Evolutionary conservation across 2,329 filamentous ascomycete genomes (phyloP).

Genomic region (Xylaria arbuscula): DNA sequence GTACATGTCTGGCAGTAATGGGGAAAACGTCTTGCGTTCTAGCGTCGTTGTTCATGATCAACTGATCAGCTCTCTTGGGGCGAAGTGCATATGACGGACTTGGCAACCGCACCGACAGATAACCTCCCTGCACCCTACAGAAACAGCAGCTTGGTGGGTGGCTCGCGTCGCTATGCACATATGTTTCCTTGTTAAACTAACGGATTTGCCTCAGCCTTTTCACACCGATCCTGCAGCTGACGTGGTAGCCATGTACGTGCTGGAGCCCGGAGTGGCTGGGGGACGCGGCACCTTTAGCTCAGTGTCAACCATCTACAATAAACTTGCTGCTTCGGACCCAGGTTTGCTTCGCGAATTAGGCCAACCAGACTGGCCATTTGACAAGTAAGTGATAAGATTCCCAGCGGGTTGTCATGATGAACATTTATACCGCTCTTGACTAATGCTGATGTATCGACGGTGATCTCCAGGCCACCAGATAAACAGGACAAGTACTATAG

Average conservation of each 20-base stretch:
- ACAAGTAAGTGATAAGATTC: background rate
- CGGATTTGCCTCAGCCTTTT: background rate
- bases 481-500: background rate
- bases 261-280: background rate
- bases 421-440: background rate
- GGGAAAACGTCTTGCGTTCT: background rate
- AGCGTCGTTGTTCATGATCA: background rate
- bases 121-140: conserved; percentile 1
- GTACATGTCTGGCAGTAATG: background rate
- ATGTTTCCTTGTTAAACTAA: background rate
- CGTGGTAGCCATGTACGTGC: conserved; percentile 1
- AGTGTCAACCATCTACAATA: background rate
- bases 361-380: background rate
- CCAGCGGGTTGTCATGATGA: background rate
- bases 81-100: background rate
- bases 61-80: background rate
- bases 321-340: background rate
- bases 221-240: conserved; percentile 1
- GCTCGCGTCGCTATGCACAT: background rate
- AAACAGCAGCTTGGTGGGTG: background rate
- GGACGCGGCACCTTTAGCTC: background rate
- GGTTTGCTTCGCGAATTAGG: background rate
- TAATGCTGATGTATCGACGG: background rate
- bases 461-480: conserved; percentile 1
- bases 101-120: background rate